Conservation (phyloP, 148 eudicot species). For the Suaeda aralocaspica region DNA sequence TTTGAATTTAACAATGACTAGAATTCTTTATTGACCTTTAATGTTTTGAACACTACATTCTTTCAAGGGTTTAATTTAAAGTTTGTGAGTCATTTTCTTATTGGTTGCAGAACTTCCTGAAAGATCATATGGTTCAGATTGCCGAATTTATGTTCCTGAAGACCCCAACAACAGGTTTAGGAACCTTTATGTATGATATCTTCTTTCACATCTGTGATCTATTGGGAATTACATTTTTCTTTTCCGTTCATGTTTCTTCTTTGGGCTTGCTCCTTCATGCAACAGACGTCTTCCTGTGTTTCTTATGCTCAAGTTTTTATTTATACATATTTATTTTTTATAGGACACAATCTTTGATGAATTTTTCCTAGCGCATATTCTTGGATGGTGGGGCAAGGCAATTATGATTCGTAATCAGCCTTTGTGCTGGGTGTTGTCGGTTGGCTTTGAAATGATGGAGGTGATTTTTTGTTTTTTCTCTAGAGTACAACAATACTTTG, state of each 20-base stretch:
- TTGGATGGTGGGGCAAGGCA: constrained; percentile 99
- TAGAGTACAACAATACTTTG: background rate
- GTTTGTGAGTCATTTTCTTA: constrained; percentile 8
- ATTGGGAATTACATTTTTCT: background rate
- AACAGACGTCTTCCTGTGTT: constrained; percentile 19
- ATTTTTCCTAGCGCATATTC: constrained; percentile 85
- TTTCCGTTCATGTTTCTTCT: constrained; percentile 11
- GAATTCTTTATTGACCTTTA: background rate
- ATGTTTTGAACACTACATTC: background rate
- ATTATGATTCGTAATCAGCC: constrained; percentile 99
- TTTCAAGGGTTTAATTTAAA: background rate
- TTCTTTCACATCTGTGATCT: constrained; percentile 40
- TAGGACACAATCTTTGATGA: constrained; percentile 94
- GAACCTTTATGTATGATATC: constrained; percentile 98
- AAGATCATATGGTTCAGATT: constrained; percentile 92
- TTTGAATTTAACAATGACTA: background rate
- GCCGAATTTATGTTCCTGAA: constrained; percentile 83
- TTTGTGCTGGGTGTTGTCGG: constrained; percentile 88
- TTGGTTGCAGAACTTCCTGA: constrained; percentile 84
- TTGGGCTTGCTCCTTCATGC: constrained; percentile 3
- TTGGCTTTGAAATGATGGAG: constrained; percentile 98
- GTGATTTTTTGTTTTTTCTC: constrained; percentile 30
- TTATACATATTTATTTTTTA: constrained; percentile 24
- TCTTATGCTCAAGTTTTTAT: constrained; percentile 19
- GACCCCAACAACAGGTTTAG: constrained; percentile 90